phyloP scores from a whole-genome alignment of 129 eudicot genomes.

The Lactuca sativa region DNA sequence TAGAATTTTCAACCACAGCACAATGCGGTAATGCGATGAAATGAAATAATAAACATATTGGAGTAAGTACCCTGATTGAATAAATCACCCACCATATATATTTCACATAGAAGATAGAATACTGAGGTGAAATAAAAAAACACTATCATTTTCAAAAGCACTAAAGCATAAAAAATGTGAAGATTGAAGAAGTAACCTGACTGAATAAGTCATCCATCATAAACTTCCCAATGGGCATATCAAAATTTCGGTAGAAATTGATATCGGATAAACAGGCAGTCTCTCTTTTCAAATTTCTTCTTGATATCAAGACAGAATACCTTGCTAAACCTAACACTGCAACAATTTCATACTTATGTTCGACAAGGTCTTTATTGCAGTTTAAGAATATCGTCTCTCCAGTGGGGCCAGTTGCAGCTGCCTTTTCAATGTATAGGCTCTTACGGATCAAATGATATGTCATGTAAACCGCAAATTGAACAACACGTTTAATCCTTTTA shows the following conservation, averaged over 20 bases:
- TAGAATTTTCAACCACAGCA: too few relatives aligned
- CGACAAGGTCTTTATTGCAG: slow-evolving; percentile 17
- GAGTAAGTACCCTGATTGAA: too few relatives aligned
- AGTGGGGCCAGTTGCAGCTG: slow-evolving; percentile 54
- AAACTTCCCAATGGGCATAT: slow-evolving; percentile 77
- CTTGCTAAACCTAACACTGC: slow-evolving; percentile 59
- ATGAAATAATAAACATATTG: too few relatives aligned
- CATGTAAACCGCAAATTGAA: slow-evolving; percentile 73
- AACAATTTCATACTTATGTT: slow-evolving; percentile 50
- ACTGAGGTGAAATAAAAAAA: too few relatives aligned
- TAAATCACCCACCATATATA: too few relatives aligned
- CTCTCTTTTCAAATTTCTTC: slow-evolving; percentile 62
- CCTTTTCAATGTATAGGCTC: slow-evolving; percentile 73
- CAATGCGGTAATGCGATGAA: too few relatives aligned
- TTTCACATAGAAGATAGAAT: too few relatives aligned
- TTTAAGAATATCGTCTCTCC: slow-evolving; percentile 28
- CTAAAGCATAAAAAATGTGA: too few relatives aligned
- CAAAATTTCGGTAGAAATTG: slow-evolving; percentile 82
- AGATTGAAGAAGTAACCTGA: slow-evolving; percentile 46
- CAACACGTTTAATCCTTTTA: slow-evolving; percentile 70
- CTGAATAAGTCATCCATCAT: slow-evolving; percentile 72
- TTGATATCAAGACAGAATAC: slow-evolving; percentile 85
- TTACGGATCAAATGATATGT: slow-evolving; percentile 88
- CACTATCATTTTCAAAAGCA: too few relatives aligned
- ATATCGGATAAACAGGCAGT: slow-evolving; percentile 72